Evolutionary conservation across 306 rosid genomes (phyloP).

Genomic region (Luffa acutangula): DNA sequence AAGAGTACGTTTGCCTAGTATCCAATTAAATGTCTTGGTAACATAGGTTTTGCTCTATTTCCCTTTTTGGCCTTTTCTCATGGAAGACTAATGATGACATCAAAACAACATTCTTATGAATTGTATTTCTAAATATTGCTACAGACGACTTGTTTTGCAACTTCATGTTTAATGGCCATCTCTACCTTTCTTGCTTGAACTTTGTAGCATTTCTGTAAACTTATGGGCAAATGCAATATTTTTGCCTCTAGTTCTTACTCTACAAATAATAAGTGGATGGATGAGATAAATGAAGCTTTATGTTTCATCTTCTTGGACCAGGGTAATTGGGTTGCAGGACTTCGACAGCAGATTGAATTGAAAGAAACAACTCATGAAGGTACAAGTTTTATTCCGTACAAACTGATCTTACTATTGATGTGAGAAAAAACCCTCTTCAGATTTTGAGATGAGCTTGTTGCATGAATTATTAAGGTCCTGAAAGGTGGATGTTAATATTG

Average conservation of each 20-base stretch:
- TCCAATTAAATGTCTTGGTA: not conserved
- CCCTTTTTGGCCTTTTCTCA: not conserved
- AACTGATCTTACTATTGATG: not conserved
- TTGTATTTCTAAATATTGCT: not conserved
- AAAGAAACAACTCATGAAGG: slow-evolving; percentile 73
- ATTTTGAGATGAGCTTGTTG: not conserved
- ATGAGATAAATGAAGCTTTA: not conserved
- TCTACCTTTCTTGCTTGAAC: not conserved
- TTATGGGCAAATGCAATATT: not conserved
- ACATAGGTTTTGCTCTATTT: not conserved
- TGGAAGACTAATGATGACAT: not conserved
- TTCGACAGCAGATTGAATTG: slow-evolving; percentile 45
- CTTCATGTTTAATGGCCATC: not conserved
- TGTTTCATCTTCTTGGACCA: slow-evolving; percentile 17
- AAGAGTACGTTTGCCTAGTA: not conserved
- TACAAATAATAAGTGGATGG: not conserved
- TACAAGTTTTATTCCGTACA: slow-evolving; percentile 17
- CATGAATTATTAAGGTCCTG: not conserved
- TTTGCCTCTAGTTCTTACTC: not conserved
- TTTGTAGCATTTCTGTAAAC: not conserved
- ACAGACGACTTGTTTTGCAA: not conserved
- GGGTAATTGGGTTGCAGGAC: slow-evolving; percentile 62
- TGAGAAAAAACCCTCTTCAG: not conserved
- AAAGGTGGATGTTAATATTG: not conserved
- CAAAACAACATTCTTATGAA: not conserved